Percentiles rank a stretch among this genome's conserved stretches.
phyloP scores from a whole-genome alignment of 345 rosid genomes.

The Boechera divaricarpa region DNA sequence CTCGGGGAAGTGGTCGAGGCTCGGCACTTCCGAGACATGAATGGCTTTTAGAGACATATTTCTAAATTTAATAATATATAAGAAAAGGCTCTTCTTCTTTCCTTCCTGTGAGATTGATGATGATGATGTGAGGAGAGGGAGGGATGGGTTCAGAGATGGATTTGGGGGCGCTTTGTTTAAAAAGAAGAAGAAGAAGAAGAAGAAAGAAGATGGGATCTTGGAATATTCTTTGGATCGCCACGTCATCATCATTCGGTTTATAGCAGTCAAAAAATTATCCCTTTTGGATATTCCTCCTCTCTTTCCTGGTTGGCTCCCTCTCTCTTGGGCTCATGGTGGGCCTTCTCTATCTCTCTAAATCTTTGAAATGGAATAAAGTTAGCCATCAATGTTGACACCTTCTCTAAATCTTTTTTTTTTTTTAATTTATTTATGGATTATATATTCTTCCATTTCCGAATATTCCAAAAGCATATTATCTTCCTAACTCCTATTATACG shows the following conservation, averaged over 20 bases:
- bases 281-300: constrained; percentile 40
- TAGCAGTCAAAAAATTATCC: constrained; percentile 38
- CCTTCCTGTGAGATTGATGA: neutral
- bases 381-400: constrained; percentile 26
- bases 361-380: neutral
- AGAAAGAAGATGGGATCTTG: constrained; percentile 21
- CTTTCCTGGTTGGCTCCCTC: constrained; percentile 30
- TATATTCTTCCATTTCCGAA: constrained; percentile 22
- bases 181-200: constrained; percentile 13
- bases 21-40: constrained; percentile 77
- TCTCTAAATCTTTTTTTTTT: neutral
- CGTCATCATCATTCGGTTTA: constrained; percentile 30
- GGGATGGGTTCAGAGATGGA: neutral
- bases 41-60: constrained; percentile 83
- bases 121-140: neutral
- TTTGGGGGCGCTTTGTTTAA: neutral
- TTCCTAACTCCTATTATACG: neutral
- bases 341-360: neutral
- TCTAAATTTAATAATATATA: neutral
- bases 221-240: constrained; percentile 41
- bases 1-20: constrained; percentile 68
- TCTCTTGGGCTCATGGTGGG: constrained; percentile 16
- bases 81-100: neutral
- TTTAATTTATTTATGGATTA: neutral
- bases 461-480: constrained; percentile 40